Percentiles rank a stretch among this genome's conserved stretches.
Evolutionary conservation across 1,284 basidiomycete genomes (phyloP).

Genomic region (Kalmanozyma brasiliensis): DNA sequence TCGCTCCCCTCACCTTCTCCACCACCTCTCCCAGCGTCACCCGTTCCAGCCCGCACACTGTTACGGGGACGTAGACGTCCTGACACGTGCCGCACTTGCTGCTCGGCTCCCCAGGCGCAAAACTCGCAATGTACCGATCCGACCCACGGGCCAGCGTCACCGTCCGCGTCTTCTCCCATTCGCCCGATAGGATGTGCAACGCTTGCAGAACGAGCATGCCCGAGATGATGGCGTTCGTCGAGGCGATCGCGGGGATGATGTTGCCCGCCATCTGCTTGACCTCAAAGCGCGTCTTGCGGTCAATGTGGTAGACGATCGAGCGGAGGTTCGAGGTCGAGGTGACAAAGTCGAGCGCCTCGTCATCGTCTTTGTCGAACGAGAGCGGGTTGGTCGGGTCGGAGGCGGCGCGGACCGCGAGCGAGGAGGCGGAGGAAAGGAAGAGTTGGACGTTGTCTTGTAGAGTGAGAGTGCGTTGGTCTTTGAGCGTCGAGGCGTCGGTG

Average conservation of each 20-base stretch:
- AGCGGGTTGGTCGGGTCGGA: conserved; percentile 77
- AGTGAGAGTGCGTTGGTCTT: conserved; percentile 58
- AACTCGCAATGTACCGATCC: conserved; percentile 40
- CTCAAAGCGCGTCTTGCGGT: conserved; percentile 89
- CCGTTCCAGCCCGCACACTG: conserved; percentile 74
- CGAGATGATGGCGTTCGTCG: conserved; percentile 96
- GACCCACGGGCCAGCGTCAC: conserved; percentile 46
- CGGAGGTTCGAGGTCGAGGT: conserved; percentile 93
- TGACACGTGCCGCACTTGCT: conserved; percentile 81
- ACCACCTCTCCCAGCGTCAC: conserved; percentile 80
- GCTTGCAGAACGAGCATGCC: conserved; percentile 94
- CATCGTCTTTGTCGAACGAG: conserved; percentile 97
- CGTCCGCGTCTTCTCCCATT: conserved; percentile 40
- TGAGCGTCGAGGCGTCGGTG: conserved; percentile 35
- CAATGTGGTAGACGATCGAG: conserved; percentile 87
- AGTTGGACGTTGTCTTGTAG: conserved; percentile 57
- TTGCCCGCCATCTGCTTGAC: conserved; percentile 99
- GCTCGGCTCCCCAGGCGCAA: conserved; percentile 40
- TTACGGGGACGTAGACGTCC: conserved; percentile 81
- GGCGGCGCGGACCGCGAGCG: conserved; percentile 79
- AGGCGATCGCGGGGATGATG: conserved; percentile 94
- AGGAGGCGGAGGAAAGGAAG: conserved; percentile 74
- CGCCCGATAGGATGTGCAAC: conserved; percentile 75
- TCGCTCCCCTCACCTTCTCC: conserved; percentile 71
- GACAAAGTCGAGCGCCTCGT: conserved; percentile 95